Percentiles rank a stretch among this genome's conserved stretches.
Evolutionary conservation across 208 protist species (phyloP).

Genomic region (Leishmania amazonensis): DNA sequence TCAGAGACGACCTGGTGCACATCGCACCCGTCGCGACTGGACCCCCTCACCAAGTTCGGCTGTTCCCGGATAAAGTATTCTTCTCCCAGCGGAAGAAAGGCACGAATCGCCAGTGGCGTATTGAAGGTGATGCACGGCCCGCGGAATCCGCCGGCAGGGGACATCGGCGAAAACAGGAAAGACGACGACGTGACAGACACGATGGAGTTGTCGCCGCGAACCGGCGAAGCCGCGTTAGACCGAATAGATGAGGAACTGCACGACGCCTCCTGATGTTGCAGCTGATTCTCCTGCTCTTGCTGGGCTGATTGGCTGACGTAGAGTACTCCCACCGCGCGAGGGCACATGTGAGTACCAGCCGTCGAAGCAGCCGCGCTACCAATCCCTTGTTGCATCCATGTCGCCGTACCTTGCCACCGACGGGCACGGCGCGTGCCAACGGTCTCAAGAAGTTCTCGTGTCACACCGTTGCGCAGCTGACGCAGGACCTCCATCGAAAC

Average conservation of each 20-base stretch:
- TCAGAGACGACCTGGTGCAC: neutral
- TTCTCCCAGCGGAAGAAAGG: constrained; percentile 62
- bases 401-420: constrained; percentile 45
- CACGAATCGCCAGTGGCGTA: constrained; percentile 62
- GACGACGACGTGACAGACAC: neutral
- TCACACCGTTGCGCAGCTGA: constrained; percentile 59
- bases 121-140: constrained; percentile 52
- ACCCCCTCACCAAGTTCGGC: neutral
- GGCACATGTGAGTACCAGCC: constrained; percentile 30
- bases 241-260: neutral
- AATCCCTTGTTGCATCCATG: constrained; percentile 36
- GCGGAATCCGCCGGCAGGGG: neutral
- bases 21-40: neutral
- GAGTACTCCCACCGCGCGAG: constrained; percentile 24
- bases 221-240: neutral
- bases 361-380: constrained; percentile 20
- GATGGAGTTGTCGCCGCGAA: neutral
- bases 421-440: constrained; percentile 27
- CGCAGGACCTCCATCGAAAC: constrained; percentile 63
- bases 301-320: constrained; percentile 30
- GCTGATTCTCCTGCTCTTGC: constrained; percentile 13
- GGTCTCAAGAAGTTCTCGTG: constrained; percentile 47
- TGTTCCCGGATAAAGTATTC: constrained; percentile 33
- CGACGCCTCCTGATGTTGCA: neutral
- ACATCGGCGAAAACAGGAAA: neutral